These are phyloP conservation scores for Elsinoe ampelina DNA, from an alignment of 2,329 filamentous ascomycete genomes.

Conservation along the genomic window DNA sequence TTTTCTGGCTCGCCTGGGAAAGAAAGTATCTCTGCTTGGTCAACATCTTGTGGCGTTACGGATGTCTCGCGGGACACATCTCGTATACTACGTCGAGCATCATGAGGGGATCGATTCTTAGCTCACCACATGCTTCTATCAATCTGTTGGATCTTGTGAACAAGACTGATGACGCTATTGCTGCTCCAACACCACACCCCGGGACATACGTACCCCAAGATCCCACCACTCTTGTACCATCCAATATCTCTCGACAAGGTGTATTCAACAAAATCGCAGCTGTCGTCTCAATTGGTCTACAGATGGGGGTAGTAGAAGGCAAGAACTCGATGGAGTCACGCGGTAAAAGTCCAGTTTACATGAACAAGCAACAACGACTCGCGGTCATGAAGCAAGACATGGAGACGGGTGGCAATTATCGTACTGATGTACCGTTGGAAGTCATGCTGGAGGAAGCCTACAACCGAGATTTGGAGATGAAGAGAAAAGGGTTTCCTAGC, in stretches of 20 bases:
- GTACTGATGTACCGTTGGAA: background rate
- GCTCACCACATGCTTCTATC: background rate
- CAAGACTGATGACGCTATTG: background rate
- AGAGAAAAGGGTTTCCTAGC: background rate
- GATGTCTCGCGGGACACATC: conserved; percentile 22
- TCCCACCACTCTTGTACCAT: background rate
- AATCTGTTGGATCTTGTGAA: background rate
- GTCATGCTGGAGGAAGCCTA: background rate
- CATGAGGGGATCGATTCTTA: background rate
- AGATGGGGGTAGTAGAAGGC: background rate
- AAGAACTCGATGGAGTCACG: background rate
- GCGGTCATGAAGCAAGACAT: background rate
- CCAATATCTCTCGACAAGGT: background rate
- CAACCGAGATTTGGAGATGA: background rate
- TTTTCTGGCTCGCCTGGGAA: conserved; percentile 22
- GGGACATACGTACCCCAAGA: background rate
- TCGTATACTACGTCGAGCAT: conserved; percentile 7
- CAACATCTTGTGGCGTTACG: conserved; percentile 28
- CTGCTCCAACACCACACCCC: background rate
- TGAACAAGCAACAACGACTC: background rate
- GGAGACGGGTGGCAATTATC: background rate
- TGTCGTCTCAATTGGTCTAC: background rate
- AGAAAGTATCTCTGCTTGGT: conserved; percentile 22
- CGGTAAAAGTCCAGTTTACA: background rate
- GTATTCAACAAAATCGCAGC: background rate